Conservation (phyloP, 176 grass and related monocot species). For the Bolboschoenus planiculmis region DNA sequence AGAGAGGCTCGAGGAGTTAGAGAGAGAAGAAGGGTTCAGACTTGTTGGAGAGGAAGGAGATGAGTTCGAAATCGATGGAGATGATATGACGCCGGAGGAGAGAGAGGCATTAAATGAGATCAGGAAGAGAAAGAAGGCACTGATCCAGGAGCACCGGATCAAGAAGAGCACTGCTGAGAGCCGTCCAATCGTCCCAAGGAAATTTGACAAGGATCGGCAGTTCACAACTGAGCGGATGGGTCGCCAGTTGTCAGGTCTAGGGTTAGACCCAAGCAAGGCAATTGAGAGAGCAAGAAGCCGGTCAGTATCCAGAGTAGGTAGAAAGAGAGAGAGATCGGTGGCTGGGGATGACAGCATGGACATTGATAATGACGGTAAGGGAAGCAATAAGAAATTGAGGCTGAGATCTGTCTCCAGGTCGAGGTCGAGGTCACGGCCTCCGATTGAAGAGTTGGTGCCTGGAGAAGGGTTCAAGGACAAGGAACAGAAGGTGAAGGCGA, state of each 20-base stretch:
- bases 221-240: slow-evolving; percentile 45
- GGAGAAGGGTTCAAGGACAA: slow-evolving; percentile 67
- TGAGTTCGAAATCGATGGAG: slow-evolving; percentile 36
- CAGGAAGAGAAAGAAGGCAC: slow-evolving; percentile 34
- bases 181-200: slow-evolving; percentile 43
- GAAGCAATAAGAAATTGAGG: slow-evolving; percentile 28
- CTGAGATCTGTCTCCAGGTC: slow-evolving; percentile 35
- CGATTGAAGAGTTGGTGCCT: slow-evolving; percentile 26
- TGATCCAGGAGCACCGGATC: slow-evolving; percentile 42
- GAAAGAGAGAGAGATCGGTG: slow-evolving; percentile 39
- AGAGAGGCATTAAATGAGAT: slow-evolving; percentile 29
- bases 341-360: slow-evolving; percentile 35
- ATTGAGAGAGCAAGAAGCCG: slow-evolving; percentile 27
- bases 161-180: slow-evolving; percentile 50
- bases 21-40: slow-evolving; percentile 36
- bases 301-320: slow-evolving; percentile 16
- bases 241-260: slow-evolving; percentile 32
- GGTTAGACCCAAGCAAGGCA: slow-evolving; percentile 33
- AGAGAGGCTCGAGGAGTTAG: slow-evolving; percentile 38
- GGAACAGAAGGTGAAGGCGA: slow-evolving; percentile 52
- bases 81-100: slow-evolving; percentile 28
- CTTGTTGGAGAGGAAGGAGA: slow-evolving; percentile 21
- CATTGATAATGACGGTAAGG: slow-evolving; percentile 16
- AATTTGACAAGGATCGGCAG: slow-evolving; percentile 43
- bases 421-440: slow-evolving; percentile 27